A percentile compares a stretch with the other conserved stretches of the same genome.
phyloP scores from a whole-genome alignment of 176 grass and related monocot genomes.

The Aechmea fasciata region DNA sequence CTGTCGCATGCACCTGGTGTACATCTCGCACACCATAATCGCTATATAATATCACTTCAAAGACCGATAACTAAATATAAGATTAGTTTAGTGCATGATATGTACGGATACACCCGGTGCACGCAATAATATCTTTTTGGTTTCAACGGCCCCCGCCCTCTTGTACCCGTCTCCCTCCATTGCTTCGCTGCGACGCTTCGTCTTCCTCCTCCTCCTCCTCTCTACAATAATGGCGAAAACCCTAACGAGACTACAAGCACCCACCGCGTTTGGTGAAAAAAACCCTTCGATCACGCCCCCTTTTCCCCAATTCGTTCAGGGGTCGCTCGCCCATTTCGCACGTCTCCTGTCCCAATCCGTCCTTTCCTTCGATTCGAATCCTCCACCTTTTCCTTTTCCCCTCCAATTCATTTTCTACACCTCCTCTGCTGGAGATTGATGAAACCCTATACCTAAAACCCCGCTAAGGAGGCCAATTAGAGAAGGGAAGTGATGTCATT shows the following conservation, averaged over 20 bases:
- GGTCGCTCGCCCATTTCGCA: no score
- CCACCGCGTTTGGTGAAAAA: neutral
- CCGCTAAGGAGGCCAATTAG: neutral
- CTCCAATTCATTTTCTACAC: conserved; percentile 2
- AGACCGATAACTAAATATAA: no score
- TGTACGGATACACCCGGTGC: no score
- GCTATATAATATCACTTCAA: no score
- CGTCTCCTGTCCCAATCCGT: neutral
- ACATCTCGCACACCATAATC: no score
- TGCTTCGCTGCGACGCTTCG: conserved; percentile 24
- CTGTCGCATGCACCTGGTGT: no score
- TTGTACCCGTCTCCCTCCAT: conserved; percentile 49
- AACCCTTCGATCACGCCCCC: no score
- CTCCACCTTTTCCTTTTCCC: neutral
- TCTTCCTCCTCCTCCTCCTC: conserved; percentile 13
- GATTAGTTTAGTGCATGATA: no score
- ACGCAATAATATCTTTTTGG: no score
- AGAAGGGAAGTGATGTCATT: conserved; percentile 14
- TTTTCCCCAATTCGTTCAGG: no score
- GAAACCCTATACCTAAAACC: conserved; percentile 15
- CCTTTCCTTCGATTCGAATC: neutral
- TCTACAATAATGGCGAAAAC: neutral
- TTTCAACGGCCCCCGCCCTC: conserved; percentile 9
- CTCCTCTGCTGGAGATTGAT: conserved; percentile 9
- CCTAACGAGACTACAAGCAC: neutral